Percentiles rank a stretch among this genome's conserved stretches.
Evolutionary conservation across 352 stramenopile species (phyloP).

Genomic region (Salisapilia sapeloensis): DNA sequence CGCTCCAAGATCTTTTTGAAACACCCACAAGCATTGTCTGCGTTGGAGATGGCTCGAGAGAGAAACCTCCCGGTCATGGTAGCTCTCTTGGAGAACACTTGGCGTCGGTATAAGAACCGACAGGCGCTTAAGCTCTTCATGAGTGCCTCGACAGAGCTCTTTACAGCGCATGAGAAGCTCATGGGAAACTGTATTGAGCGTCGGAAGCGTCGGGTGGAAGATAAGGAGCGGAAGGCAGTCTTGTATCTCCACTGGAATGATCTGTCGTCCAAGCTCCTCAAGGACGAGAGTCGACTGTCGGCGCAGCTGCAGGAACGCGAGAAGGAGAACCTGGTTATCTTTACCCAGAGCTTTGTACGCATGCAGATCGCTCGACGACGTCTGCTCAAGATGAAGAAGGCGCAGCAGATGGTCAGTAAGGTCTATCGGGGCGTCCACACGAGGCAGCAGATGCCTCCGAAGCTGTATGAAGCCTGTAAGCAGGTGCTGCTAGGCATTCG

Average conservation of each 20-base stretch:
- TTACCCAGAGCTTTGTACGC: conserved; percentile 57
- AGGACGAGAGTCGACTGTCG: conserved; percentile 22
- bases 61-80: conserved; percentile 60
- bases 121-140: conserved; percentile 37
- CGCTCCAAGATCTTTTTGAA: conserved; percentile 84
- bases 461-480: conserved; percentile 58
- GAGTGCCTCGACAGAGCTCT: conserved; percentile 31
- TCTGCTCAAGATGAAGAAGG: conserved; percentile 35
- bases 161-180: conserved; percentile 24
- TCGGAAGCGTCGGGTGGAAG: conserved; percentile 33
- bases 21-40: conserved; percentile 75
- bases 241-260: conserved; percentile 47
- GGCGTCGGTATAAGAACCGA: conserved; percentile 70
- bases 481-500: conserved; percentile 55
- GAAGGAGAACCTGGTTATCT: conserved; percentile 46
- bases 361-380: conserved; percentile 21
- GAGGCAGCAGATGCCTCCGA: conserved; percentile 41
- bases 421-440: conserved; percentile 57
- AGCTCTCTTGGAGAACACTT: conserved; percentile 73
- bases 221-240: conserved; percentile 30
- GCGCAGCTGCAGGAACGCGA: conserved; percentile 32
- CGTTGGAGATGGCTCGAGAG: conserved; percentile 65
- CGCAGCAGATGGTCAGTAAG: conserved; percentile 65
- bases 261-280: conserved; percentile 30
- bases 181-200: conserved; percentile 51